Evolutionary conservation across 148 eudicot species (phyloP), one percentile per base, ranked within the genome.

Genomic region (Agrostemma githago): DNA sequence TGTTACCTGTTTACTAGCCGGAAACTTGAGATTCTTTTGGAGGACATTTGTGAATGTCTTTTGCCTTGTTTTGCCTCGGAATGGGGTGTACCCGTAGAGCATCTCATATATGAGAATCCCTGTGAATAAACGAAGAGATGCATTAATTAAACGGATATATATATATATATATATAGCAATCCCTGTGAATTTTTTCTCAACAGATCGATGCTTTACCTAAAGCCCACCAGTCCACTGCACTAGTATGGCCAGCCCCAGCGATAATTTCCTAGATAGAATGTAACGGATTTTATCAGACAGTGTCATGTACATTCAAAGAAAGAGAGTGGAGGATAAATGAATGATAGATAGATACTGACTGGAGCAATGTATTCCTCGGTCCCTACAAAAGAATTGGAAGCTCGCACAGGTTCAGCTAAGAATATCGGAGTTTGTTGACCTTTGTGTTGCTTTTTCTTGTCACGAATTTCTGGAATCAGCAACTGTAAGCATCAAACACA

Each of bases 151-250:
- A 26, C 34, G 34, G 34, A 26, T 26, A 26, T 26, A 26, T 0
- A 26, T 26, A 26, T 26, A 26, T 26, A 26, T 26, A 26, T 0
- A 26, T 26, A 26, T 26, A 26, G 34, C 34, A 26, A 1, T 26
- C 34, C 34, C 34, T 26, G 34, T 26, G 34, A n/a, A n/a, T 66
- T 40, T 15, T 34, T 43, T 4, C 34, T 26, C 34, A 26, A 26
- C 34, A 26, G 40, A 57, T 8, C 66, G 1, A 62, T 21, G 19
- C 15, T 39, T 87, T 89, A 96, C 99, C 99, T 76, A 92, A 84
- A 66, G 99, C 99, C 99, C 99, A 96, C 99, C 99, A 96, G 78
- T 96, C 99, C 34, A 96, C 97, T 76, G 97, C 99, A 72, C 99
- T 96, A n/a, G 92, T 87, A 77, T 96, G 99, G 43, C 99, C 99